These are phyloP conservation scores for Myotisia sp. DNA, from an alignment of 2,329 filamentous ascomycete genomes.

Conservation along the genomic window DNA sequence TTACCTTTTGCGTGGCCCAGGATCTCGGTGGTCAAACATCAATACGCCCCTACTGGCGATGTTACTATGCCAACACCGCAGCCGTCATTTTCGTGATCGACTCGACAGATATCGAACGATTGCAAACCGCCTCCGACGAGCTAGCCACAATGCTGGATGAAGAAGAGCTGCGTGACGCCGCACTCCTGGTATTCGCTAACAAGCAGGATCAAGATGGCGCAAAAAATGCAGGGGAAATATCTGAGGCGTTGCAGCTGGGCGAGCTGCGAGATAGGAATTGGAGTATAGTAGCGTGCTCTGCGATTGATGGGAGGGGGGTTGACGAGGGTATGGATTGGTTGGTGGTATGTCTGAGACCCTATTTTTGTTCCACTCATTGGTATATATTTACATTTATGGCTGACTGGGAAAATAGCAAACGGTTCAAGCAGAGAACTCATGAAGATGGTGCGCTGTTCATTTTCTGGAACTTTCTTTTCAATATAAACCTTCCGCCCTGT, in stretches of 20 bases:
- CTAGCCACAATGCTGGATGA: slow-evolving; percentile 90
- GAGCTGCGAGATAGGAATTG: slow-evolving; percentile 94
- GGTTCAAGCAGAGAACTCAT: slow-evolving; percentile 31
- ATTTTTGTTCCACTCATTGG: neutral
- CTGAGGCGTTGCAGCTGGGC: slow-evolving; percentile 75
- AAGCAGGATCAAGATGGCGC: slow-evolving; percentile 97
- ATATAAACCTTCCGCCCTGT: no score
- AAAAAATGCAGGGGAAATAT: slow-evolving; percentile 92
- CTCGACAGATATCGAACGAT: slow-evolving; percentile 88
- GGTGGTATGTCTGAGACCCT: slow-evolving; percentile 46
- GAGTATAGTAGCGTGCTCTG: slow-evolving; percentile 96
- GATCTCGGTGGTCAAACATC: slow-evolving; percentile 97
- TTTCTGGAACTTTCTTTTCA: no score
- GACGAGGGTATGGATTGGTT: slow-evolving; percentile 99
- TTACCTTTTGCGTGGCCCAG: slow-evolving; percentile 27
- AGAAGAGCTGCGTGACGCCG: slow-evolving; percentile 86
- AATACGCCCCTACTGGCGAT: slow-evolving; percentile 96
- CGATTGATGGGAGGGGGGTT: slow-evolving; percentile 86
- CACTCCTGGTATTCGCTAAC: slow-evolving; percentile 90
- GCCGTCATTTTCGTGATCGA: slow-evolving; percentile 98
- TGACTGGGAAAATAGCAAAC: slow-evolving; percentile 24
- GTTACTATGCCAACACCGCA: slow-evolving; percentile 97
- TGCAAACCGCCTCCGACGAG: slow-evolving; percentile 86
- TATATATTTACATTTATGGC: neutral
- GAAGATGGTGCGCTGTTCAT: slow-evolving; percentile 14